These are phyloP conservation scores for Pseudocercospora musae DNA, from an alignment of 2,329 filamentous ascomycete genomes.

Conservation along the genomic window DNA sequence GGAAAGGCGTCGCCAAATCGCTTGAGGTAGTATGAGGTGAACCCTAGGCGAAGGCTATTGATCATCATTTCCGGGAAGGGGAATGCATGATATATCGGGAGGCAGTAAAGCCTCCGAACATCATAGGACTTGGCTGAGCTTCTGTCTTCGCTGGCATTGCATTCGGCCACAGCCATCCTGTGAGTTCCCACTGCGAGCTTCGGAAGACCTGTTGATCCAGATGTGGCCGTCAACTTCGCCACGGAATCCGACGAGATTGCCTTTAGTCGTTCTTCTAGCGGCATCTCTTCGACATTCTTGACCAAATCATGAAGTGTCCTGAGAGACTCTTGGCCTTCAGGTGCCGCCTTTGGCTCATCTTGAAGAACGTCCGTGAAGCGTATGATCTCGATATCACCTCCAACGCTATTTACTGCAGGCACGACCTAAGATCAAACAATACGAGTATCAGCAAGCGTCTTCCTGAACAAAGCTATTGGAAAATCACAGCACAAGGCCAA, in stretches of 20 bases:
- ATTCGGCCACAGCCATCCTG: background rate
- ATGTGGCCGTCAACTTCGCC: background rate
- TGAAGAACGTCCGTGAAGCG: conserved; percentile 30
- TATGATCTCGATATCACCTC: conserved; percentile 33
- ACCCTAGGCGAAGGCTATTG: background rate
- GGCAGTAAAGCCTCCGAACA: background rate
- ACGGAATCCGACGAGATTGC: background rate
- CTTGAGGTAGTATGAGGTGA: background rate
- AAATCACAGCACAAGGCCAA: no score
- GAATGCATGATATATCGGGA: conserved; percentile 3
- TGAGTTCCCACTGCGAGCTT: background rate
- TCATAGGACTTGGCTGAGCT: background rate
- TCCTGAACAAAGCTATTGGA: no score
- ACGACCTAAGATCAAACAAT: background rate
- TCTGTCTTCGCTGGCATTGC: background rate
- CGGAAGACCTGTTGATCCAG: background rate
- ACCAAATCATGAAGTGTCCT: background rate
- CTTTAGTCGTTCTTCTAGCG: background rate
- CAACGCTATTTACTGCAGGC: conserved; percentile 13
- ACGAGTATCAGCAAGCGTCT: no score
- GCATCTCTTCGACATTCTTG: background rate
- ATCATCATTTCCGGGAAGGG: conserved; percentile 1
- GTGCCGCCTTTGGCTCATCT: background rate
- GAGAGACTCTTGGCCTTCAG: background rate
- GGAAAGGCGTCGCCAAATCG: background rate